Evolutionary conservation across 1,139 yeast species (phyloP), one percentile per base, ranked within the genome.

Genomic region (Suhomyces guaymorum): DNA sequence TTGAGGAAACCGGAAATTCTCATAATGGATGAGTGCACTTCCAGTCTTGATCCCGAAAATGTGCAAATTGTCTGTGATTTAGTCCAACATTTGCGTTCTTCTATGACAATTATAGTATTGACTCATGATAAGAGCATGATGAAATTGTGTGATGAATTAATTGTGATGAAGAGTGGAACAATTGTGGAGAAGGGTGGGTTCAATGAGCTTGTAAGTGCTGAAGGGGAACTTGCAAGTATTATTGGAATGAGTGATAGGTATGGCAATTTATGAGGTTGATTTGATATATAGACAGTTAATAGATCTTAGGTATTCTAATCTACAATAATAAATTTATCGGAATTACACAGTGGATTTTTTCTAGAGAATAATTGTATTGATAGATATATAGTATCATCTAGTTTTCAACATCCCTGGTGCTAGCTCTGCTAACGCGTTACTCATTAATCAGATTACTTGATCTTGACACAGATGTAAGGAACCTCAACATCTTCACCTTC

Each of bases 401-500:
- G n/a, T n/a, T n/a, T n/a, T n/a, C n/a, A n/a, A n/a, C n/a, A n/a
- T n/a, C n/a, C n/a, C n/a, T n/a, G n/a, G n/a, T 18, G 20, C 20
- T 18, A 18, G 20, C 20, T 18, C 20, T 18, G 20, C 20, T 18
- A 18, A 18, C 20, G 7, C 20, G 7, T 18, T 18, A 18, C 12
- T n/a, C n/a, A n/a, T n/a, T n/a, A n/a, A n/a, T n/a, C n/a, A n/a
- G n/a, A n/a, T n/a, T n/a, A n/a, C n/a, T n/a, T n/a, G 28, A 55
- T 40, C 53, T 76, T 78, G 40, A 84, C 73, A 42, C 81, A 78
- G 41, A 89, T 77, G 57, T 78, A 88, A 25, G 98, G 98, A 46
- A 89, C 88, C 53, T 90, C 98, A 16, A 89, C 96, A 59, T 94
- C 98, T 57, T 92, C 97, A 25, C 94, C 99, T 34, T 82, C 76